Evolutionary conservation across 73 alveolate genomes (phyloP).

Genomic region (Stentor roeselii): DNA sequence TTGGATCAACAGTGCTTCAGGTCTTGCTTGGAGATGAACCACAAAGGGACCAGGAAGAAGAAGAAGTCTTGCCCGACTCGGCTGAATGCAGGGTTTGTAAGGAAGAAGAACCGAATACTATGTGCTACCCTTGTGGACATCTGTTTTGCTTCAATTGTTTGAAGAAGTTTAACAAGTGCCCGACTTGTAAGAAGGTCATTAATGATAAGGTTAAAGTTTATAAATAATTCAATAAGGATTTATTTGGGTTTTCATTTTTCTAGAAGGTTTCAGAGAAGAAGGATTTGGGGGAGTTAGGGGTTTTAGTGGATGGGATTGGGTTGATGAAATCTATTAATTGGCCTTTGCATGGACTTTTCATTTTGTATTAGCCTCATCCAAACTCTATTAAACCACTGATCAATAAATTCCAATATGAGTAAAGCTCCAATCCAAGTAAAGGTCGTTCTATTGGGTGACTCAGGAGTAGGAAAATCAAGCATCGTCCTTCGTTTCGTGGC

Average conservation of each 20-base stretch:
- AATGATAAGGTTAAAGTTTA: constrained; percentile 16
- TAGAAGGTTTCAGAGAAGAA: no score
- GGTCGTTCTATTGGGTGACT: constrained; percentile 86
- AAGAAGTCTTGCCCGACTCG: not conserved
- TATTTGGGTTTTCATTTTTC: no score
- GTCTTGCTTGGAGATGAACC: not conserved
- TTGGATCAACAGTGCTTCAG: constrained; percentile 17
- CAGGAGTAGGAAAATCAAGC: constrained; percentile 91
- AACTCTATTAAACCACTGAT: no score
- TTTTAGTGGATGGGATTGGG: no score
- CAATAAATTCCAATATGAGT: no score
- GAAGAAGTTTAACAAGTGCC: not conserved
- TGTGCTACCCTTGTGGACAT: constrained; percentile 27
- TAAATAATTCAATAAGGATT: no score
- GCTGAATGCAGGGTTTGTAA: constrained; percentile 1
- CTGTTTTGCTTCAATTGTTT: not conserved
- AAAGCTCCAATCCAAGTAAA: constrained; percentile 36
- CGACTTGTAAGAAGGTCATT: not conserved
- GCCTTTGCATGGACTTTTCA: no score
- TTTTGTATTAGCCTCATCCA: no score
- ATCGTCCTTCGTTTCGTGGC: constrained; percentile 52
- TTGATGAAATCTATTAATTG: no score
- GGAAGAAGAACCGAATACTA: not conserved
- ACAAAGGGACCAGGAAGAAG: not conserved
- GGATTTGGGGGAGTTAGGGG: no score